These are phyloP conservation scores for Lepidopterella palustris DNA, from an alignment of 495 filamentous ascomycete genomes.

Conservation along the genomic window DNA sequence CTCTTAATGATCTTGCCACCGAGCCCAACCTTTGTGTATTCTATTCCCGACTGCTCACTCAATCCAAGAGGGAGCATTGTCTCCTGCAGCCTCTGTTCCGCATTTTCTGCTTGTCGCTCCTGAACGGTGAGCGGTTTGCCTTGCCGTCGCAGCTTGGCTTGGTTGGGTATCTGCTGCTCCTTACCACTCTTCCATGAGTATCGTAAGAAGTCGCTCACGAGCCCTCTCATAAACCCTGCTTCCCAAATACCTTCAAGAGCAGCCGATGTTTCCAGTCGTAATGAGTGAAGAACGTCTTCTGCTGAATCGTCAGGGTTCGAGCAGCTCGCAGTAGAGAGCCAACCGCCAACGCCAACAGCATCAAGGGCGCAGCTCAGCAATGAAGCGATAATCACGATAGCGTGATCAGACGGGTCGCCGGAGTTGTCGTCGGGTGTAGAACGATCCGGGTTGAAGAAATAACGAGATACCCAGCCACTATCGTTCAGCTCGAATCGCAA, in stretches of 20 bases:
- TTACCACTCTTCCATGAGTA: conserved; percentile 38
- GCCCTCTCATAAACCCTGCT: conserved; percentile 58
- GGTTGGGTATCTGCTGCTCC: conserved; percentile 14
- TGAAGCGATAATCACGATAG: conserved; percentile 48
- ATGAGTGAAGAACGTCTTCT: conserved; percentile 58
- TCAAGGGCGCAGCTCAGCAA: conserved; percentile 73
- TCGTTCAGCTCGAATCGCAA: conserved; percentile 59
- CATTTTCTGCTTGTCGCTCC: conserved; percentile 28
- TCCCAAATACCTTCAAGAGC: conserved; percentile 73
- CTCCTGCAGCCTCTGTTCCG: neutral
- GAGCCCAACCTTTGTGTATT: conserved; percentile 50
- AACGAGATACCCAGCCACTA: conserved; percentile 66
- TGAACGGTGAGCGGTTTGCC: conserved; percentile 13
- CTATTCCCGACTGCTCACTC: conserved; percentile 52
- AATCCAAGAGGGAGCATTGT: conserved; percentile 64
- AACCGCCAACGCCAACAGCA: conserved; percentile 75
- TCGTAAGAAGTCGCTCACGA: conserved; percentile 63
- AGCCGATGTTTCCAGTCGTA: conserved; percentile 67
- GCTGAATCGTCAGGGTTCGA: conserved; percentile 39
- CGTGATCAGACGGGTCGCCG: conserved; percentile 43
- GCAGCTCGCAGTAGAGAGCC: conserved; percentile 59
- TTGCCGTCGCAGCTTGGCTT: conserved; percentile 7
- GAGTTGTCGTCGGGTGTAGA: conserved; percentile 35
- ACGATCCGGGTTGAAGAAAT: conserved; percentile 42
- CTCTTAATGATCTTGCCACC: conserved; percentile 59